phyloP scores from a whole-genome alignment of 176 grass and related monocot genomes.

The Oryza glumipatula region DNA sequence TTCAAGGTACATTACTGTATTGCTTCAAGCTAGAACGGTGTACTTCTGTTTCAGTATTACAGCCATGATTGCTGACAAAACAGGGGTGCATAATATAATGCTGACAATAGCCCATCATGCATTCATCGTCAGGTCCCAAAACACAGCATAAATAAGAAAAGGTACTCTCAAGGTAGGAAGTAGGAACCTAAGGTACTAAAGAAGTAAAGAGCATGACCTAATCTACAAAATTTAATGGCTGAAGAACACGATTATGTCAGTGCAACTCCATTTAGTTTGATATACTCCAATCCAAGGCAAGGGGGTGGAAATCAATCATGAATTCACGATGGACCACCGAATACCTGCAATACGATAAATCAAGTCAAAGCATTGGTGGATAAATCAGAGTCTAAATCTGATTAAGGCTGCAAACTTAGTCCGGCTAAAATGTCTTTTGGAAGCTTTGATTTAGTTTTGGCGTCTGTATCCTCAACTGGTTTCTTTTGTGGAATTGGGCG shows the following conservation, averaged over 20 bases:
- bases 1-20: too few relatives aligned
- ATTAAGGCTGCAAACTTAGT: slow-evolving; percentile 47
- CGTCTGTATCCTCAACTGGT: slow-evolving; percentile 42
- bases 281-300: background rate
- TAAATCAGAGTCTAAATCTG: background rate
- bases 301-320: slow-evolving; percentile 18
- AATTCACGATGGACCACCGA: slow-evolving; percentile 46
- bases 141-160: background rate
- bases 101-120: background rate
- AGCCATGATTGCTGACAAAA: too few relatives aligned
- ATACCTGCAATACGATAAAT: slow-evolving; percentile 49
- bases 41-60: too few relatives aligned
- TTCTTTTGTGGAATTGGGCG: slow-evolving; percentile 67
- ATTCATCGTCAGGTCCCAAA: background rate
- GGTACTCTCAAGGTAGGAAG: background rate
- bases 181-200: too few relatives aligned
- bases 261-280: slow-evolving; percentile 15
- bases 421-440: slow-evolving; percentile 71
- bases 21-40: too few relatives aligned
- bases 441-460: slow-evolving; percentile 63
- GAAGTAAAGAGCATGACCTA: background rate
- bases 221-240: slow-evolving; percentile 9
- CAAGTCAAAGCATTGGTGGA: slow-evolving; percentile 5
- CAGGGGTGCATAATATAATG: too few relatives aligned
- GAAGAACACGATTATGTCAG: background rate